These are phyloP conservation scores for Xylaria sp. DNA, from an alignment of 2,329 filamentous ascomycete species.

Conservation along the genomic window DNA sequence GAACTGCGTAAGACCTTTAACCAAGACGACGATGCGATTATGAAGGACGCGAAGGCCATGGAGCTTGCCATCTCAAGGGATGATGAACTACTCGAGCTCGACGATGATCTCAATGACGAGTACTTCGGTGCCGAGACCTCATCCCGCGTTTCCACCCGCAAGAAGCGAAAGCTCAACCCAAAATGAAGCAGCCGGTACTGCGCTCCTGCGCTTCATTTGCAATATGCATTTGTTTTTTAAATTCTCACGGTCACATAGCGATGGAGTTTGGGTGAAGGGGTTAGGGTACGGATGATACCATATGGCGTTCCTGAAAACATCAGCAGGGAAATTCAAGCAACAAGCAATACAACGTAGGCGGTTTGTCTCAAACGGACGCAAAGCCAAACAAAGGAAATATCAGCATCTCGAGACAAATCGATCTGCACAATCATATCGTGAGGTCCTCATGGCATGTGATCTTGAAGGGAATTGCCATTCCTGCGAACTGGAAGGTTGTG, in stretches of 20 bases:
- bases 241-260: conserved; percentile 22
- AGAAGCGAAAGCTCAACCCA: conserved; percentile 26
- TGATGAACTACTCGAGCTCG: conserved; percentile 35
- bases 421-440: too few species aligned
- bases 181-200: conserved; percentile 11
- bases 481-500: too few species aligned
- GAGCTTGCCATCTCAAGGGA: conserved; percentile 6
- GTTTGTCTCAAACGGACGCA: not conserved
- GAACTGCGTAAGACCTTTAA: conserved; percentile 72
- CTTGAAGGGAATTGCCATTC: not conserved
- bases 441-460: too few species aligned
- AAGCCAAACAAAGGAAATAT: not conserved
- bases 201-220: not conserved
- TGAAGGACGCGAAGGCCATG: conserved; percentile 18
- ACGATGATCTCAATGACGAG: conserved; percentile 31
- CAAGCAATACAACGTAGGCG: not conserved
- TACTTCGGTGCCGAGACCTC: conserved; percentile 20
- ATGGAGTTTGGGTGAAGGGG: conserved; percentile 22
- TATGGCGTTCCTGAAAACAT: conserved; percentile 18
- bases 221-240: not conserved
- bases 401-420: not conserved
- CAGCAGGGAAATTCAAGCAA: not conserved
- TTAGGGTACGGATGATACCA: conserved; percentile 17
- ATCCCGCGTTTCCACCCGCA: conserved; percentile 23
- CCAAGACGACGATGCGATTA: conserved; percentile 56